Percentiles rank a stretch among this genome's conserved stretches.
Evolutionary conservation across 768 basidiomycete genomes (phyloP).

Genomic region (Pleurotus platypus): DNA sequence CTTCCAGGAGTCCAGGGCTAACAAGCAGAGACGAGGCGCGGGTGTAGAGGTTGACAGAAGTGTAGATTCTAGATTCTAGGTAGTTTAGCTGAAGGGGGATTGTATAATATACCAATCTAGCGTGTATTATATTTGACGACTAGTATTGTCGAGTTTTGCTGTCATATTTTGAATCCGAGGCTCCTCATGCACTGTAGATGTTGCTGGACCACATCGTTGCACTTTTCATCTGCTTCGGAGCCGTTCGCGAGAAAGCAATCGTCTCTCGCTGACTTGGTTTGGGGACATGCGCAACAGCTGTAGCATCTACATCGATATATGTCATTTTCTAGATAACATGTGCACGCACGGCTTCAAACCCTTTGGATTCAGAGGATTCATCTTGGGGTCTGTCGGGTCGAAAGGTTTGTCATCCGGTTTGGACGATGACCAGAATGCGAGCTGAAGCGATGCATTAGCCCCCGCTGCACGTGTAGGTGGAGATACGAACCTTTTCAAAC

Average conservation of each 20-base stretch:
- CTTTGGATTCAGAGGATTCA: slow-evolving; percentile 89
- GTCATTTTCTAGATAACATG: not conserved
- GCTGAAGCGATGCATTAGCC: slow-evolving; percentile 23
- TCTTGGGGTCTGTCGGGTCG: slow-evolving; percentile 71
- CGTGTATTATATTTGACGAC: not conserved
- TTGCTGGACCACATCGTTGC: slow-evolving; percentile 71
- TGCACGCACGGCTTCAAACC: slow-evolving; percentile 89
- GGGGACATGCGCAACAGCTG: slow-evolving; percentile 95
- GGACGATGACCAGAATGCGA: slow-evolving; percentile 51
- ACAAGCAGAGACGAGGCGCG: not conserved
- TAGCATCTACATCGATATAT: not conserved
- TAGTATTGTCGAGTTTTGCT: not conserved
- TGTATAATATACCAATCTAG: not conserved
- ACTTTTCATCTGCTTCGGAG: slow-evolving; percentile 69
- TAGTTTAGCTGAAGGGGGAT: not conserved
- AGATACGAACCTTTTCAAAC: slow-evolving; percentile 37
- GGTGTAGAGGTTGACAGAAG: not conserved
- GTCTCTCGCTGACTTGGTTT: slow-evolving; percentile 90
- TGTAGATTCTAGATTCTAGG: not conserved
- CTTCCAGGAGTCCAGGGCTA: not conserved
- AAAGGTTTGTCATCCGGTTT: slow-evolving; percentile 38
- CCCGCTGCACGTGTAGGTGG: not conserved
- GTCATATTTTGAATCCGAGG: slow-evolving; percentile 82
- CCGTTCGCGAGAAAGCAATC: slow-evolving; percentile 87
- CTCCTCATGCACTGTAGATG: slow-evolving; percentile 91